phyloP scores from a whole-genome alignment of 495 filamentous ascomycete genomes.

The Pseudevernia furfuracea region DNA sequence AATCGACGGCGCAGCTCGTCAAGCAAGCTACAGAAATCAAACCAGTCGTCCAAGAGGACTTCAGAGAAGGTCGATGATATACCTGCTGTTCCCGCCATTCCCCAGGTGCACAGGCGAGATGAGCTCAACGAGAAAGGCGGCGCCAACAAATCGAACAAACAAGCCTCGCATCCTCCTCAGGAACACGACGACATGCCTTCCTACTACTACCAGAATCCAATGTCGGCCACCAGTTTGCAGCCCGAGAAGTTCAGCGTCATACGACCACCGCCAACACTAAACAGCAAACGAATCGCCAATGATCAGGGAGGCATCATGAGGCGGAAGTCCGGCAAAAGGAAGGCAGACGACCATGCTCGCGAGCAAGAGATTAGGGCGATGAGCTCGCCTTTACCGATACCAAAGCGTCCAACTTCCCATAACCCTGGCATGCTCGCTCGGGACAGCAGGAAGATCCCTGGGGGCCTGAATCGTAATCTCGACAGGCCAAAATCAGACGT shows the following conservation, averaged over 20 bases:
- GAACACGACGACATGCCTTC: constrained; percentile 33
- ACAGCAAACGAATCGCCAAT: constrained; percentile 50
- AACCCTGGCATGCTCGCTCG: constrained; percentile 49
- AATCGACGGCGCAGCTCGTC: constrained; percentile 34
- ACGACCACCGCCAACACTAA: constrained; percentile 57
- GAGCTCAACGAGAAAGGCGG: constrained; percentile 29
- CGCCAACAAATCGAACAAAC: constrained; percentile 26
- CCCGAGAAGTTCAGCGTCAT: constrained; percentile 35
- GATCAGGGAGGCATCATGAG: constrained; percentile 46
- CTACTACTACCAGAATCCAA: constrained; percentile 40
- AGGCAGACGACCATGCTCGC: constrained; percentile 61
- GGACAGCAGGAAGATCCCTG: constrained; percentile 57
- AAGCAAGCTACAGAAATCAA: constrained; percentile 21
- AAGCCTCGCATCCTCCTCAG: constrained; percentile 31
- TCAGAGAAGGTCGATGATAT: constrained; percentile 30
- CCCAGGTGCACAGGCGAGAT: constrained; percentile 24
- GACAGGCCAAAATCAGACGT: constrained; percentile 63
- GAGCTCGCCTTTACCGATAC: constrained; percentile 59
- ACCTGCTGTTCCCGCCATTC: constrained; percentile 24
- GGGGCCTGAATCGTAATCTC: constrained; percentile 48
- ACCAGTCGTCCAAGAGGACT: constrained; percentile 25
- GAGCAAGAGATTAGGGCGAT: constrained; percentile 85
- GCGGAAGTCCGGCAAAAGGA: constrained; percentile 71
- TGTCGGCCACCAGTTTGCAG: constrained; percentile 40
- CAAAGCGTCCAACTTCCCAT: constrained; percentile 50